phyloP scores from a whole-genome alignment of 192 early-diverging fungal species.

The Podila clonocystis region DNA sequence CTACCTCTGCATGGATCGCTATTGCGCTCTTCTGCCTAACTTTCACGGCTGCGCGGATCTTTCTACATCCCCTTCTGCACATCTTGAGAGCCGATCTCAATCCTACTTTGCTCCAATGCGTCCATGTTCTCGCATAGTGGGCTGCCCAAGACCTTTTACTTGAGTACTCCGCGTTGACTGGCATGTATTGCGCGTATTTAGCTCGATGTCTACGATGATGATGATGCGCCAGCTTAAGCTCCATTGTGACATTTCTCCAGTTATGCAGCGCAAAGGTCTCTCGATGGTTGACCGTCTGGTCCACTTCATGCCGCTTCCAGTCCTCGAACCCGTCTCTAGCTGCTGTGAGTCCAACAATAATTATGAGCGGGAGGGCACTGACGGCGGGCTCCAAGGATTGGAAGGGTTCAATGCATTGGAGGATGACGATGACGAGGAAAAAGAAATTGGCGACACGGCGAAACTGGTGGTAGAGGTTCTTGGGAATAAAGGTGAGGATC shows the following conservation, averaged over 20 bases:
- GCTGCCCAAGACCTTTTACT: not conserved
- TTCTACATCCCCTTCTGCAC: not conserved
- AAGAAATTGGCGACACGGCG: constrained; percentile 92
- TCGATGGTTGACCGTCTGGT: constrained; percentile 78
- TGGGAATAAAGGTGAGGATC: constrained; percentile 87
- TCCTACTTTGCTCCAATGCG: no score
- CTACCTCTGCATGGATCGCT: no score
- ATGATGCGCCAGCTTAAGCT: constrained; percentile 1
- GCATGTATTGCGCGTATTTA: constrained; percentile 14
- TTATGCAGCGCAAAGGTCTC: constrained; percentile 56
- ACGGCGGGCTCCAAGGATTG: constrained; percentile 75
- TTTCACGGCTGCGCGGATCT: not conserved
- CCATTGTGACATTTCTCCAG: constrained; percentile 69
- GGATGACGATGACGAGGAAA: constrained; percentile 85
- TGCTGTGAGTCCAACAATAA: constrained; percentile 79
- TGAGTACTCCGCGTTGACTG: not conserved
- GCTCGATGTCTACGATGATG: constrained; percentile 8
- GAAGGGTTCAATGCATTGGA: constrained; percentile 74
- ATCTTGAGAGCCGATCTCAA: not conserved
- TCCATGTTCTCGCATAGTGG: no score
- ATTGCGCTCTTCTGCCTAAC: not conserved
- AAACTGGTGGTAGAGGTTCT: constrained; percentile 96
- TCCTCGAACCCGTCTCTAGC: constrained; percentile 94
- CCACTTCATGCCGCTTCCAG: constrained; percentile 81
- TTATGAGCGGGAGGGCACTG: constrained; percentile 81